Percentiles rank a stretch among this genome's conserved stretches.
phyloP scores from a whole-genome alignment of 2,329 filamentous ascomycete genomes.

The Penicillium psychrosexuale region DNA sequence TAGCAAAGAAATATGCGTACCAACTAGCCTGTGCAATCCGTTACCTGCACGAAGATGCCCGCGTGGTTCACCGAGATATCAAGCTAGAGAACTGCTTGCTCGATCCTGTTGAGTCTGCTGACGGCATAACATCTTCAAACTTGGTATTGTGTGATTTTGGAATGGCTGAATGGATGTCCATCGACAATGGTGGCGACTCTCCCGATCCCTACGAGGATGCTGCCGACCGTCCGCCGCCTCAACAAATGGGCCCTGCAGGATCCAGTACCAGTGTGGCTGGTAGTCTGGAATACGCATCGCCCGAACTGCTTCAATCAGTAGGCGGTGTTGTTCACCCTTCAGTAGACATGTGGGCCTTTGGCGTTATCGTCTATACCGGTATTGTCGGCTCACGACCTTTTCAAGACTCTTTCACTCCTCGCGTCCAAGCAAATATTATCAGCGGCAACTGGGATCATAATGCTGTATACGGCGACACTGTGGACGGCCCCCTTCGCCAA shows the following conservation, averaged over 20 bases:
- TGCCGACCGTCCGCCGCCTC: constrained; percentile 47
- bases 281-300: constrained; percentile 56
- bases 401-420: constrained; percentile 57
- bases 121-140: constrained; percentile 51
- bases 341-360: constrained; percentile 66
- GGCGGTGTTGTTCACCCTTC: constrained; percentile 47
- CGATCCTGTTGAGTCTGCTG: constrained; percentile 51
- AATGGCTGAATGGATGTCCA: constrained; percentile 64
- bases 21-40: constrained; percentile 63
- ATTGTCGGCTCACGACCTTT: constrained; percentile 62
- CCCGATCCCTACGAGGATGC: constrained; percentile 49
- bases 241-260: constrained; percentile 54
- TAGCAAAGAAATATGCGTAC: constrained; percentile 60
- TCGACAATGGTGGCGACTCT: constrained; percentile 52
- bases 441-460: constrained; percentile 58
- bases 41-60: constrained; percentile 65
- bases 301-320: constrained; percentile 44
- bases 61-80: constrained; percentile 64
- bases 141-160: constrained; percentile 67
- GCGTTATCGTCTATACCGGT: constrained; percentile 60
- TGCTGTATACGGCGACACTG: constrained; percentile 47
- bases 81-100: constrained; percentile 68
- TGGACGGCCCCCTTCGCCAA: constrained; percentile 35
- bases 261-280: constrained; percentile 59
- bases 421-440: constrained; percentile 58